phyloP scores from a whole-genome alignment of 2,329 filamentous ascomycete species.

The Rutstroemia sydowiana region DNA sequence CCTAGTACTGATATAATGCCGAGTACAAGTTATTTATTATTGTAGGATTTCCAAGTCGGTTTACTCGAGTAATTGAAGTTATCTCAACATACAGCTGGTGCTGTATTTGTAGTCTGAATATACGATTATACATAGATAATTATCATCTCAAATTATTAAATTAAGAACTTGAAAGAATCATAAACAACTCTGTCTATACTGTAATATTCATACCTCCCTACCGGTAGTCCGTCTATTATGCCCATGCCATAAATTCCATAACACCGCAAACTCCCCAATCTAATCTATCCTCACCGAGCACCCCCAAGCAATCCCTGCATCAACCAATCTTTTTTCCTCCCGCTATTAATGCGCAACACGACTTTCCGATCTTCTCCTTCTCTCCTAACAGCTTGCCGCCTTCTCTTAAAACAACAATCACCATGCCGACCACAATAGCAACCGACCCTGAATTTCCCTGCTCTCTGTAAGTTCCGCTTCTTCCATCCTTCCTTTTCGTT shows the following conservation, averaged over 20 bases:
- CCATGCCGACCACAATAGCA: background rate
- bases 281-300: background rate
- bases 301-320: background rate
- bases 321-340: background rate
- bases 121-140: no score
- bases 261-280: background rate
- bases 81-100: no score
- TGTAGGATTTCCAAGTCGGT: no score
- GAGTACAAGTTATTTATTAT: no score
- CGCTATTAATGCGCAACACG: conserved; percentile 2
- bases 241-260: background rate
- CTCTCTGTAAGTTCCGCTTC: conserved; percentile 45
- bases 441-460: conserved; percentile 50
- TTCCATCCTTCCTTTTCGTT: background rate
- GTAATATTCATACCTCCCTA: no score
- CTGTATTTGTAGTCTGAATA: no score
- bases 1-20: no score
- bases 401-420: background rate
- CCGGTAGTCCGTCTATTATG: no score
- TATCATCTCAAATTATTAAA: no score
- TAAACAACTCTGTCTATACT: no score
- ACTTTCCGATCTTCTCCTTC: background rate
- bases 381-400: background rate
- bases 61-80: no score
- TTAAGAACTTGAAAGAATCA: no score